These are phyloP conservation scores for Metschnikowia cerradonensis DNA, from an alignment of 805 yeast species.

Conservation along the genomic window DNA sequence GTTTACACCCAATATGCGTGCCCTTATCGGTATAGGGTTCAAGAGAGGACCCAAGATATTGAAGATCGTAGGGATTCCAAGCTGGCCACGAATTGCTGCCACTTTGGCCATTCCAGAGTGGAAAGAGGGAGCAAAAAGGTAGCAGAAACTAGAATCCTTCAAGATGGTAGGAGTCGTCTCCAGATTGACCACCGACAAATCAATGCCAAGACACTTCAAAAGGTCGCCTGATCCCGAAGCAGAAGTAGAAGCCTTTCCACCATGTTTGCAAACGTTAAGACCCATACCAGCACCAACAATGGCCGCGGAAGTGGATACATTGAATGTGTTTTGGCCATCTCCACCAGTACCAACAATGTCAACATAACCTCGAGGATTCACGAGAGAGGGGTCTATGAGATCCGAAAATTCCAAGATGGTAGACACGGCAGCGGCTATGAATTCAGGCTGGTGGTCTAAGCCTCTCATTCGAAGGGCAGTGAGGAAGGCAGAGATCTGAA, in stretches of 20 bases:
- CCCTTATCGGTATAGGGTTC: conserved; percentile 80
- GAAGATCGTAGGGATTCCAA: conserved; percentile 92
- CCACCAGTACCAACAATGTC: conserved; percentile 99
- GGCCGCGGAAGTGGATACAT: conserved; percentile 92
- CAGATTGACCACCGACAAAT: conserved; percentile 63
- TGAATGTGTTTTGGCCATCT: conserved; percentile 95
- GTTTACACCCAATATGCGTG: conserved; percentile 88
- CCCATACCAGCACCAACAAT: conserved; percentile 90
- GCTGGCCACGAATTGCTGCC: conserved; percentile 66
- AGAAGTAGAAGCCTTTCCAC: conserved; percentile 95
- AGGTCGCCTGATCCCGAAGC: conserved; percentile 93
- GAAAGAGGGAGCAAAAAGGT: conserved; percentile 88
- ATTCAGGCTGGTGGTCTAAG: conserved; percentile 76
- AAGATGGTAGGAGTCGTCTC: conserved; percentile 57
- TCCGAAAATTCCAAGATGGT: conserved; percentile 67
- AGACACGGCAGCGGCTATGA: conserved; percentile 79
- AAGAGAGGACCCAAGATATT: conserved; percentile 90
- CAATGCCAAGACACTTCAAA: conserved; percentile 77
- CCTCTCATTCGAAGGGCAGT: conserved; percentile 71
- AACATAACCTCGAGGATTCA: conserved; percentile 51
- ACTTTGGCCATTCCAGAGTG: conserved; percentile 88
- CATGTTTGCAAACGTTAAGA: conserved; percentile 84
- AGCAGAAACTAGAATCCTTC: conserved; percentile 52
- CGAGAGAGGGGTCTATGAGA: conserved; percentile 41
- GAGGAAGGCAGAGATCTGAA: conserved; percentile 75